A percentile compares a stretch with the other conserved stretches of the same genome.
Evolutionary conservation across 2,329 filamentous ascomycete genomes (phyloP).

Genomic region (Pseudogymnoascus sp.): DNA sequence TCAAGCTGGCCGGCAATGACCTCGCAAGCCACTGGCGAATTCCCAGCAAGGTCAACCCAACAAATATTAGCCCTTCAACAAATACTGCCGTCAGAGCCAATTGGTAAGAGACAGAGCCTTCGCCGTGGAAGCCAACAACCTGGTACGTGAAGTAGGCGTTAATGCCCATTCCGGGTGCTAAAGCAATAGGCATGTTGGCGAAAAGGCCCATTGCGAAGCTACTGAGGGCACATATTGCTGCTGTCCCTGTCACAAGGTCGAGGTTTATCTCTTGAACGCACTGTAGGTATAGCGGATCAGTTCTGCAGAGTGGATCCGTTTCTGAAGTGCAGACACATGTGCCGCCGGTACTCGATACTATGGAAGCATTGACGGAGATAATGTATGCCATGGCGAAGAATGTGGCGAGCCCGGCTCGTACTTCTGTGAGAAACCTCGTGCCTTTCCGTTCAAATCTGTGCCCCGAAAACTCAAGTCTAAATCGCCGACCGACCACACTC

Average conservation of each 20-base stretch:
- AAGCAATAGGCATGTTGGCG: constrained; percentile 64
- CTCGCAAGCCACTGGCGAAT: constrained; percentile 83
- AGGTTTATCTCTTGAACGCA: constrained; percentile 47
- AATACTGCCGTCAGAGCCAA: constrained; percentile 81
- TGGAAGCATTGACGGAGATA: constrained; percentile 42
- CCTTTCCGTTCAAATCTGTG: constrained; percentile 51
- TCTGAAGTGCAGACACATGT: constrained; percentile 62
- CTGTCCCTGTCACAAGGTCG: constrained; percentile 76
- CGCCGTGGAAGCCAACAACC: constrained; percentile 69
- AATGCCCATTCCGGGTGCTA: constrained; percentile 70
- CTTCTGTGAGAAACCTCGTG: constrained; percentile 72
- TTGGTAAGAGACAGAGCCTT: constrained; percentile 62
- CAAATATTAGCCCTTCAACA: constrained; percentile 79
- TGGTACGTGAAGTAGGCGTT: constrained; percentile 80
- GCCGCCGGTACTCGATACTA: constrained; percentile 41
- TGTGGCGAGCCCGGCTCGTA: constrained; percentile 73
- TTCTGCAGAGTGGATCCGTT: constrained; percentile 45
- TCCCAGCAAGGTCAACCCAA: constrained; percentile 68
- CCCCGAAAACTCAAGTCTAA: constrained; percentile 72
- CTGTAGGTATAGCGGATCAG: constrained; percentile 50
- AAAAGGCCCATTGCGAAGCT: constrained; percentile 80
- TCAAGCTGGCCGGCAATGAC: constrained; percentile 75
- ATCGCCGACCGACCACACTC: constrained; percentile 61
- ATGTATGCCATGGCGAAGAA: constrained; percentile 65
- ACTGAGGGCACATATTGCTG: constrained; percentile 69